phyloP scores from a whole-genome alignment of 192 early-diverging fungal genomes.

The Martensiomyces pterosporus region DNA sequence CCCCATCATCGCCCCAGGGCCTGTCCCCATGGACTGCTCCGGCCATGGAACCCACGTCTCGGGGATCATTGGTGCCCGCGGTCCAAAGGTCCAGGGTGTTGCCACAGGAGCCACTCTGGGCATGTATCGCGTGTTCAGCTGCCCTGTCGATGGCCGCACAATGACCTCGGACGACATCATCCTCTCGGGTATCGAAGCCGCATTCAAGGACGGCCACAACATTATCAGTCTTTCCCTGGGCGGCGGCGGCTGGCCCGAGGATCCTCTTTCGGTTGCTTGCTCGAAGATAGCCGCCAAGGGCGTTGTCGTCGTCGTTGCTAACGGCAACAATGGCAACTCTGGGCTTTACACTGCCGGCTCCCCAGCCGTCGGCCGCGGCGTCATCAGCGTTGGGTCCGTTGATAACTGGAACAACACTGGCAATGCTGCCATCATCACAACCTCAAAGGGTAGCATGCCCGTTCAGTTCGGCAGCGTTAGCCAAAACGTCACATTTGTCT shows the following conservation, averaged over 20 bases:
- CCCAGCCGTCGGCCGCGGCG: conserved; percentile 52
- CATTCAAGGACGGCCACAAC: conserved; percentile 44
- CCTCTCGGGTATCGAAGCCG: conserved; percentile 55
- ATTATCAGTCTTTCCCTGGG: conserved; percentile 68
- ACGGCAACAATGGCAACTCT: conserved; percentile 70
- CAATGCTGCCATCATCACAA: conserved; percentile 20
- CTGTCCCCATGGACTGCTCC: conserved; percentile 50
- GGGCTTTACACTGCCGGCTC: conserved; percentile 54
- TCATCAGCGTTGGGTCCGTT: conserved; percentile 59
- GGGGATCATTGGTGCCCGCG: conserved; percentile 54
- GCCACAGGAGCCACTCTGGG: conserved; percentile 62
- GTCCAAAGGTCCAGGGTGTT: conserved; percentile 54
- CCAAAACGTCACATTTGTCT: not conserved
- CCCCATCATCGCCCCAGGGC: conserved; percentile 51
- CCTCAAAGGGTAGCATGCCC: conserved; percentile 1
- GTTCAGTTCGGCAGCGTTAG: not conserved
- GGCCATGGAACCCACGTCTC: conserved; percentile 71
- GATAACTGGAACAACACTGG: conserved; percentile 48
- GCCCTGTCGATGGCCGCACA: conserved; percentile 30
- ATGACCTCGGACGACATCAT: conserved; percentile 52
- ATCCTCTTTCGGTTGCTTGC: conserved; percentile 48
- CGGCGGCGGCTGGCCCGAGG: conserved; percentile 53
- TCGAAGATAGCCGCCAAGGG: conserved; percentile 47
- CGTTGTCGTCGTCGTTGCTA: conserved; percentile 59
- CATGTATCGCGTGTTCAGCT: conserved; percentile 63